Evolutionary conservation across 1,139 yeast species (phyloP), one percentile per base, ranked within the genome.

Genomic region (Protomyces gravidus): DNA sequence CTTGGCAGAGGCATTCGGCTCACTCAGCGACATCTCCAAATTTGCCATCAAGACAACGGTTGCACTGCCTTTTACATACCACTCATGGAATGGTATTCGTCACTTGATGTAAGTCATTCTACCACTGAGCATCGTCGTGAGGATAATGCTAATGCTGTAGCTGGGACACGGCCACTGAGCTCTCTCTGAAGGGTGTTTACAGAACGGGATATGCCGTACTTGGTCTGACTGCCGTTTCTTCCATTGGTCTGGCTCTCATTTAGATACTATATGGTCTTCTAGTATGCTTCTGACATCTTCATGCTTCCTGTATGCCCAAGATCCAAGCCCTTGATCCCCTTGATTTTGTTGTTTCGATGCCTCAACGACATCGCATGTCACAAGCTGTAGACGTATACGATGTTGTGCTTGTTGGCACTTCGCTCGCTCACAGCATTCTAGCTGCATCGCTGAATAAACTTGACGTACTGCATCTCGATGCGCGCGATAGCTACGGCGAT

Each of bases 351-450:
- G n/a, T n/a, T n/a, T n/a, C n/a, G n/a, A n/a, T n/a, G n/a, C n/a
- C n/a, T n/a, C n/a, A 5, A 7, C 36, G 15, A 30, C n/a, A 13
- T 13, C 15, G 15, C 36, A 30, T 30, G 36, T 15, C 36, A 30
- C 11, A 13, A 15, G 19, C 57, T 17, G 62, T 55, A 3, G 70
- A 70, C 26, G 62, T 68, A 27, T 88, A 89, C 68, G 99, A 92
- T 69, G 96, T 92, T 26, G 78, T 92, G 50, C 85, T 92, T 61
- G 80, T 86, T 66, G 98, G 99, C 36, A 92, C 98, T 0, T 97
- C 97, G 1, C 77, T 94, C 50, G 84, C 84, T 2, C 96, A 94
- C 72, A 82, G 89, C 67, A 84, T 94, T 13, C 75, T 90, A 60
- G 96, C 97, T 0, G 96, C 97, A 9, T 11, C 50, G 3, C 25